Evolutionary conservation across 2,329 filamentous ascomycete genomes (phyloP).

Genomic region (Rhytidhysteron rufulum): DNA sequence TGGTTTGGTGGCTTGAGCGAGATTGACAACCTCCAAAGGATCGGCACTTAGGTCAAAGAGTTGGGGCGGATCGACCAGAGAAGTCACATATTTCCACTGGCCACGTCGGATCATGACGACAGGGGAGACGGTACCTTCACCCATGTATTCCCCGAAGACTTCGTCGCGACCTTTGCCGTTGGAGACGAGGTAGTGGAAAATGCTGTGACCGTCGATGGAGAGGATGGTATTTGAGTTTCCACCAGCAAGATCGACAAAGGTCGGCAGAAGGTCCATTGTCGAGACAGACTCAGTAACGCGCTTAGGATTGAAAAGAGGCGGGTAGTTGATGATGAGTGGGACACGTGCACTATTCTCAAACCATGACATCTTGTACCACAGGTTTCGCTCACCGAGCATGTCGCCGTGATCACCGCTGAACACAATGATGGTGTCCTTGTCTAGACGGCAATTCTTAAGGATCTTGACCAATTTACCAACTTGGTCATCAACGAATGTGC

Average conservation of each 20-base stretch:
- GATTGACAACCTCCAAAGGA: slow-evolving; percentile 72
- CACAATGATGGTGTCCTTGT: slow-evolving; percentile 83
- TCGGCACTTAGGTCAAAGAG: slow-evolving; percentile 76
- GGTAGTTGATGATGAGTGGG: slow-evolving; percentile 80
- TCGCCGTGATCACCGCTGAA: slow-evolving; percentile 94
- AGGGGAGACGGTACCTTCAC: slow-evolving; percentile 83
- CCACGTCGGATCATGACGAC: slow-evolving; percentile 92
- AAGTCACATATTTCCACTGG: slow-evolving; percentile 86
- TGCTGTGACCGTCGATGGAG: slow-evolving; percentile 81
- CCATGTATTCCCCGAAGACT: slow-evolving; percentile 93
- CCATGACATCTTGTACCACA: slow-evolving; percentile 99
- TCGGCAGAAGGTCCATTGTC: slow-evolving; percentile 85
- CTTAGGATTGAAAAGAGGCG: slow-evolving; percentile 69
- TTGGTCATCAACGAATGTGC: slow-evolving; percentile 91
- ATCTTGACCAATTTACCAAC: slow-evolving; percentile 77
- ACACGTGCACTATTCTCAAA: slow-evolving; percentile 89
- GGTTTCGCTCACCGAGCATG: slow-evolving; percentile 86
- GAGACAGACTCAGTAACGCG: slow-evolving; percentile 81
- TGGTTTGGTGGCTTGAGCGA: slow-evolving; percentile 47
- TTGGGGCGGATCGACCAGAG: slow-evolving; percentile 77
- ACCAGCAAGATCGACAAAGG: slow-evolving; percentile 77
- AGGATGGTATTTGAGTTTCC: slow-evolving; percentile 64
- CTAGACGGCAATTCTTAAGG: slow-evolving; percentile 73
- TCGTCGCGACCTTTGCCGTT: slow-evolving; percentile 67
- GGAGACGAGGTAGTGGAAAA: slow-evolving; percentile 43